phyloP scores from a whole-genome alignment of 805 yeast genomes.

The Monosporozyma siamensis region DNA sequence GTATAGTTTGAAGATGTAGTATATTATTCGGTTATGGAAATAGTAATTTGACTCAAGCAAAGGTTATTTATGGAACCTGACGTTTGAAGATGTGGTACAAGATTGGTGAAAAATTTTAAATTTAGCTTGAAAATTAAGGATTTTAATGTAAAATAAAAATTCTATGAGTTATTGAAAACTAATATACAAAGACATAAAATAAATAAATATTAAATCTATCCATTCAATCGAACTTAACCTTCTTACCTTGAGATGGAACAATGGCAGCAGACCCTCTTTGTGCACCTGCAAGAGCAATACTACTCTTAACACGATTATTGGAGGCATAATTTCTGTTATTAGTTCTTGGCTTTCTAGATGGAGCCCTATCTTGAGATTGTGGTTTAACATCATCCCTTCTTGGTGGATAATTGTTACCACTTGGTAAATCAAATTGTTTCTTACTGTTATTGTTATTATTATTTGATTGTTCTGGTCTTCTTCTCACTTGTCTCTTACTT shows the following conservation, averaged over 20 bases:
- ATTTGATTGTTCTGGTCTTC: conserved; percentile 20
- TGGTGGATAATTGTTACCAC: conserved; percentile 1
- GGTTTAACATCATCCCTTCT: conserved; percentile 1
- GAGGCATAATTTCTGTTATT: conserved; percentile 22
- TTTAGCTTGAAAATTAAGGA: no score
- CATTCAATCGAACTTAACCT: conserved; percentile 52
- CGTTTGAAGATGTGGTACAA: no score
- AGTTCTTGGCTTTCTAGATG: conserved; percentile 10
- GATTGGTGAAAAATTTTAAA: no score
- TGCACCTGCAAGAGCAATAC: conserved; percentile 80
- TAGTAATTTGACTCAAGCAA: no score
- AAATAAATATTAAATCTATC: no score
- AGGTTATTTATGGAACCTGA: no score
- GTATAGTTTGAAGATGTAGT: no score
- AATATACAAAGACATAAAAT: no score
- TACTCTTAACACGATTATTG: conserved; percentile 54
- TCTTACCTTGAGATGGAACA: conserved; percentile 85
- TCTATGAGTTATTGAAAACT: no score
- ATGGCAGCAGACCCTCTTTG: conserved; percentile 85
- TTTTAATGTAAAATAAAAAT: no score
- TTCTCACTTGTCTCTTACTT: conserved; percentile 57
- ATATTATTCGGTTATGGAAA: no score
- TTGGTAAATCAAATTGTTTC: conserved; percentile 18
- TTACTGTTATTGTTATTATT: no score
- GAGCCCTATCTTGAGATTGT: conserved; percentile 2